A percentile compares a stretch with the other conserved stretches of the same genome.
Conservation (phyloP, 148 eudicot genomes). For the Chenopodium formosanum region DNA sequence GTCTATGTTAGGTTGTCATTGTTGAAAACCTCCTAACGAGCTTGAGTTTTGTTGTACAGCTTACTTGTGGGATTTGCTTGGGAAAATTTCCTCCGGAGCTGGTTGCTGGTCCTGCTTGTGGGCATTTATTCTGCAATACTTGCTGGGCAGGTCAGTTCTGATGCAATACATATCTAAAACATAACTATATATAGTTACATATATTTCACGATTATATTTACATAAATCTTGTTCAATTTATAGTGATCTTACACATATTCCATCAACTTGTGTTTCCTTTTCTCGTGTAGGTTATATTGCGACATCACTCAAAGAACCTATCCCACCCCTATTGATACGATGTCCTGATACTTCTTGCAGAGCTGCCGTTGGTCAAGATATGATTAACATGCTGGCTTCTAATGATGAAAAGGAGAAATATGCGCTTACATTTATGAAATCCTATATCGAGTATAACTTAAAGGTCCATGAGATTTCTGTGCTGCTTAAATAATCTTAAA, state of each 20-base stretch:
- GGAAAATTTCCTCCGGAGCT: background rate
- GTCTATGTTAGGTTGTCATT: background rate
- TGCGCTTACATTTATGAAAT: background rate
- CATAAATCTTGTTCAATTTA: background rate
- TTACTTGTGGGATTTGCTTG: slow-evolving; percentile 18
- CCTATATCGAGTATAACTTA: slow-evolving; percentile 3
- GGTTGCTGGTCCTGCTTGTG: slow-evolving; percentile 4
- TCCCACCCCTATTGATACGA: background rate
- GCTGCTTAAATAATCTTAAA: background rate
- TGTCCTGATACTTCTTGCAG: slow-evolving; percentile 17
- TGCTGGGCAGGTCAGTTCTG: slow-evolving; percentile 29
- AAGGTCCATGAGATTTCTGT: slow-evolving; percentile 4
- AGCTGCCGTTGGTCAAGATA: slow-evolving; percentile 8
- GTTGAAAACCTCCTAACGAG: slow-evolving; percentile 1
- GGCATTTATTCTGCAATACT: slow-evolving; percentile 18
- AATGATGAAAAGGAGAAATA: background rate
- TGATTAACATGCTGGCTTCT: slow-evolving; percentile 18
- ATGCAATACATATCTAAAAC: background rate
- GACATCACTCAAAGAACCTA: background rate
- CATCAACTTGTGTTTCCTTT: background rate
- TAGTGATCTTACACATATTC: background rate
- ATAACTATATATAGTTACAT: background rate
- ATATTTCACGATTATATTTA: too few relatives aligned
- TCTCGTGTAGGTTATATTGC: slow-evolving; percentile 14
- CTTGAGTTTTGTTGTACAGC: slow-evolving; percentile 16